Percentiles rank a stretch among this genome's conserved stretches.
Conservation (phyloP, 1,139 yeast species). For the Lodderomyces metapsilosis region DNA sequence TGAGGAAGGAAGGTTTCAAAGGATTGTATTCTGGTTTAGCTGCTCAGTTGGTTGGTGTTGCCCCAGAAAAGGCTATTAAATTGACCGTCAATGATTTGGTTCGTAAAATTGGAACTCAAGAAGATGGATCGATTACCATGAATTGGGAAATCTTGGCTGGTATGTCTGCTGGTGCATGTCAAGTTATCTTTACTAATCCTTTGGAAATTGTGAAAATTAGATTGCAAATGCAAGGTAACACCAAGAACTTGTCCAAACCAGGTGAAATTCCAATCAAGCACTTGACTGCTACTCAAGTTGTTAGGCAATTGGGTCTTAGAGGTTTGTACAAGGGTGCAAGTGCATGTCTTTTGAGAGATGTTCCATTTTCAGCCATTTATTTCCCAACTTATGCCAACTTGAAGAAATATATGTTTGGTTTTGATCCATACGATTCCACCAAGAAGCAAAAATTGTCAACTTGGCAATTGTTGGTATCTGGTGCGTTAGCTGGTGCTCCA, state of each 20-base stretch:
- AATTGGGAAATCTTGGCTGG: constrained; percentile 84
- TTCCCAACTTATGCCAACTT: constrained; percentile 96
- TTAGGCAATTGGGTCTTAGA: constrained; percentile 72
- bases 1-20: constrained; percentile 72
- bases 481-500: constrained; percentile 97
- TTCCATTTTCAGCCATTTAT: constrained; percentile 95
- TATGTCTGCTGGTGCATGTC: constrained; percentile 94
- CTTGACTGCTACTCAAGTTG: constrained; percentile 67
- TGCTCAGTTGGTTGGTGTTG: constrained; percentile 95
- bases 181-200: constrained; percentile 94
- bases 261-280: constrained; percentile 49
- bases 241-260: constrained; percentile 36
- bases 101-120: constrained; percentile 66
- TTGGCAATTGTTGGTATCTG: constrained; percentile 81
- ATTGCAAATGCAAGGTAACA: constrained; percentile 88
- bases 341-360: constrained; percentile 93
- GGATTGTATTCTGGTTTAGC: constrained; percentile 95
- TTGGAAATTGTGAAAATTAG: constrained; percentile 94
- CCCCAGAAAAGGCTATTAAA: constrained; percentile 97
- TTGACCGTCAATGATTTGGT: constrained; percentile 90
- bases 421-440: constrained; percentile 63
- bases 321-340: constrained; percentile 91
- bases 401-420: constrained; percentile 77
- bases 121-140: constrained; percentile 57
- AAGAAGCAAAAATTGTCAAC: constrained; percentile 58